Percentiles rank a stretch among this genome's conserved stretches.
Evolutionary conservation across 2,329 filamentous ascomycete genomes (phyloP).

Genomic region (Pseudovirgaria hyperparasitica): DNA sequence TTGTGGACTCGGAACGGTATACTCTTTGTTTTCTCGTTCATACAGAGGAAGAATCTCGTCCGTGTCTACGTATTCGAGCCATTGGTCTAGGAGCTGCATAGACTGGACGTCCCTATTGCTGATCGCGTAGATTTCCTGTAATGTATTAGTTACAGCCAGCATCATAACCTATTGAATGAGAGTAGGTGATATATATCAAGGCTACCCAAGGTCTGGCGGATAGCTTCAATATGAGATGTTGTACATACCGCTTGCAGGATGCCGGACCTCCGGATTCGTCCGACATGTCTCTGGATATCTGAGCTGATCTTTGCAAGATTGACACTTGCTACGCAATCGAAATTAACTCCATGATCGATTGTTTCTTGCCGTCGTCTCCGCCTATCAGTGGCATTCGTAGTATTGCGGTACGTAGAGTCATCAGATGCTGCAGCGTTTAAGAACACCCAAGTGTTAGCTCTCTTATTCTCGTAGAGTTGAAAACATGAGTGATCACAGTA

Average conservation of each 20-base stretch:
- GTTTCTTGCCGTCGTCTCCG: slow-evolving; percentile 13
- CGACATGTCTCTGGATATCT: slow-evolving; percentile 24
- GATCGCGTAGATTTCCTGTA: slow-evolving; percentile 30
- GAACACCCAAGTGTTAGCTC: slow-evolving; percentile 27
- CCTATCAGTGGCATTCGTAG: slow-evolving; percentile 11
- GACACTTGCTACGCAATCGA: slow-evolving; percentile 23
- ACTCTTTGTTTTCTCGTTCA: slow-evolving; percentile 19
- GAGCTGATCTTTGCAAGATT: slow-evolving; percentile 27
- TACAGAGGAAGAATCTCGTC: slow-evolving; percentile 25
- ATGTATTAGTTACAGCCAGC: slow-evolving; percentile 1
- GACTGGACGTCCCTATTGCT: slow-evolving; percentile 28
- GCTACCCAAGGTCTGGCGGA: no score
- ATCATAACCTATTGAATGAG: background rate
- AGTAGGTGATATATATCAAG: no score
- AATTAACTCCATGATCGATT: slow-evolving; percentile 13
- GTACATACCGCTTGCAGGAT: slow-evolving; percentile 24
- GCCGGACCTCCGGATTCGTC: slow-evolving; percentile 23
- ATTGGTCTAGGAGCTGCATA: slow-evolving; percentile 25
- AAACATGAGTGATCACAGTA: slow-evolving; percentile 24
- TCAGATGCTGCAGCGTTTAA: slow-evolving; percentile 17
- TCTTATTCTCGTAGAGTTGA: slow-evolving; percentile 25
- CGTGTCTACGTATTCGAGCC: slow-evolving; percentile 29
- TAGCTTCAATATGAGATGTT: slow-evolving; percentile 2
- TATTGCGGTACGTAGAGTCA: slow-evolving; percentile 17
- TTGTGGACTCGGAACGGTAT: slow-evolving; percentile 16